Evolutionary conservation across 345 rosid species (phyloP), one percentile per base, ranked within the genome.

Genomic region (Pseudoturritis turrita): DNA sequence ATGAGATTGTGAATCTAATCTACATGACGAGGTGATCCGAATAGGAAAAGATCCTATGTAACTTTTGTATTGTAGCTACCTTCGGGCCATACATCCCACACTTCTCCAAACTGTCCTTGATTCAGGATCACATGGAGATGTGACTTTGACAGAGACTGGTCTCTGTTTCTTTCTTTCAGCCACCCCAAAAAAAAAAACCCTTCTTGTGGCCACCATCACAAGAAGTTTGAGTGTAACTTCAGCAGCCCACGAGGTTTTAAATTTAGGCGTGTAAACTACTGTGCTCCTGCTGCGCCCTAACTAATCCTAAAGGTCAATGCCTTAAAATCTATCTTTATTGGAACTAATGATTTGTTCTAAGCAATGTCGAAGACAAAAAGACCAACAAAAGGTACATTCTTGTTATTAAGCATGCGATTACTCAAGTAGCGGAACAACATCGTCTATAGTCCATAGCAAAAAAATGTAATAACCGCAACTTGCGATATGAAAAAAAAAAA

Each of bases 401-500:
- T 58, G 61, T 74, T 74, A 74, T 75, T 68, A 68, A 26, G 35
- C 31, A 45, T 43, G 62, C 54, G 15, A 26, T 49, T 46, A 73
- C 65, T 46, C 1, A 43, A 45, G 58, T 64, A 59, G 55, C 54
- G 31, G 10, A 40, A 39, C 17, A 40, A 58, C 36, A 57, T 12
- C 2, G 59, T 54, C 72, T 40, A 12, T 28, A 53, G 10, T 54
- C 21, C 43, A 49, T 52, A 59, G 28, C n/a, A n/a, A 15, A 66
- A 41, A 56, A 59, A 19, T 17, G 35, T 49, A 60, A 52, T 67
- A 61, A 68, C 37, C 69, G 52, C 60, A 36, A 52, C 8, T 44
- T 52, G 69, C 40, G 62, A 55, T 21, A 19, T n/a, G n/a, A n/a
- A 40, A 70, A 71, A 49, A 67, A 77, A 71, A 75, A 68, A 49